Conservation (phyloP, 441 rosid species). For the Erodium trifolium region DNA sequence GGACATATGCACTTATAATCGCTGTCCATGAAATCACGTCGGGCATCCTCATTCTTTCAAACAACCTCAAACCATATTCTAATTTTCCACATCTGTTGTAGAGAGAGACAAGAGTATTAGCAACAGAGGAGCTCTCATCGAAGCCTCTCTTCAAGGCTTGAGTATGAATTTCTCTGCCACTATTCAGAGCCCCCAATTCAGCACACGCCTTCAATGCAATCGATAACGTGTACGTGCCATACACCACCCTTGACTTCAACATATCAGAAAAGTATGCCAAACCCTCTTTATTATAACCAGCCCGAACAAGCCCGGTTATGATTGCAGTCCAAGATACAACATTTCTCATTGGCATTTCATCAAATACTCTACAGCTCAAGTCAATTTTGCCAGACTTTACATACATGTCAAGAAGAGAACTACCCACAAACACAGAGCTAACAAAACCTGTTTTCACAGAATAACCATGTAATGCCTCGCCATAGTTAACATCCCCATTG, state of each 20-base stretch:
- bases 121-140: constrained; percentile 46
- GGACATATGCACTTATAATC: constrained; percentile 44
- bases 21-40: constrained; percentile 89
- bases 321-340: constrained; percentile 79
- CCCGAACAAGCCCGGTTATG: constrained; percentile 68
- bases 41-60: constrained; percentile 48
- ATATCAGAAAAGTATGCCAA: constrained; percentile 55
- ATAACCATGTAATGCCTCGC: constrained; percentile 58
- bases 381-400: constrained; percentile 39
- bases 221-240: constrained; percentile 56
- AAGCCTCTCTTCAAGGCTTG: constrained; percentile 50
- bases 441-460: constrained; percentile 46
- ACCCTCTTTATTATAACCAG: constrained; percentile 44
- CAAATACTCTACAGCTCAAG: constrained; percentile 44
- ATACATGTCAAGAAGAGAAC: constrained; percentile 70
- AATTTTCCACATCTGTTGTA: constrained; percentile 75
- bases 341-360: constrained; percentile 59
- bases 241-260: constrained; percentile 39
- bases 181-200: constrained; percentile 41
- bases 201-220: constrained; percentile 78
- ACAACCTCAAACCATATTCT: constrained; percentile 46
- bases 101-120: constrained; percentile 62
- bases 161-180: constrained; percentile 73
- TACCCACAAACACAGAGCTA: constrained; percentile 61
- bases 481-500: constrained; percentile 34